Evolutionary conservation across 106 monocot species (phyloP).

Genomic region (Agapanthus africanus): DNA sequence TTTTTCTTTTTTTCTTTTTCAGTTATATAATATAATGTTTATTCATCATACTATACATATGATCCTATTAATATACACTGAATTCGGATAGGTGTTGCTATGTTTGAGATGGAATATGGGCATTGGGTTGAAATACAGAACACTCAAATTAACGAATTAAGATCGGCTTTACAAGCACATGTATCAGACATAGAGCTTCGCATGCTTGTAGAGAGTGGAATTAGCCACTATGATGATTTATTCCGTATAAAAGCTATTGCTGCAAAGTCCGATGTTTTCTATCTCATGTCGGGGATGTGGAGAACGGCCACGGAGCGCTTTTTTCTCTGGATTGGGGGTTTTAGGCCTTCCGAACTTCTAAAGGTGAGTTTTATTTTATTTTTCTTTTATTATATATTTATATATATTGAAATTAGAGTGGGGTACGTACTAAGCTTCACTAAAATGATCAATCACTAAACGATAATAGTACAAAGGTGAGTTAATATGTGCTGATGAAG

Average conservation of each 20-base stretch:
- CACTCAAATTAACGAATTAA: constrained; percentile 47
- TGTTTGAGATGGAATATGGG: constrained; percentile 75
- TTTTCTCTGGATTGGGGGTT: constrained; percentile 94
- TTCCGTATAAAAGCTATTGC: constrained; percentile 67
- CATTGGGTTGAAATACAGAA: constrained; percentile 89
- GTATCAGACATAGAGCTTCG: constrained; percentile 62
- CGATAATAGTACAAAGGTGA: too few species aligned
- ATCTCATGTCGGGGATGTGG: constrained; percentile 87
- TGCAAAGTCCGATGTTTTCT: constrained; percentile 88
- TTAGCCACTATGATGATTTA: constrained; percentile 59
- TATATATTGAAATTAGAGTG: too few species aligned
- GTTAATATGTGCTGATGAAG: too few species aligned
- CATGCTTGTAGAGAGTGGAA: constrained; percentile 59
- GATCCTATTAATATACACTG: neutral
- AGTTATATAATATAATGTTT: neutral
- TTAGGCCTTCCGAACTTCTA: constrained; percentile 81
- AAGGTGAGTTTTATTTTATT: constrained; percentile 76
- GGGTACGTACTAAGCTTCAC: too few species aligned
- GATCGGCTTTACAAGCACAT: constrained; percentile 50
- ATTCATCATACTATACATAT: neutral
- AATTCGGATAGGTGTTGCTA: constrained; percentile 37
- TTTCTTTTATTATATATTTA: too few species aligned
- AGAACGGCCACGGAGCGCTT: constrained; percentile 63
- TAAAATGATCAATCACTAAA: too few species aligned
- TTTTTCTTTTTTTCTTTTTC: too few species aligned